Evolutionary conservation across 176 grass and related monocot genomes (phyloP), one percentile per base, ranked within the genome.

Genomic region (Oryza punctata): DNA sequence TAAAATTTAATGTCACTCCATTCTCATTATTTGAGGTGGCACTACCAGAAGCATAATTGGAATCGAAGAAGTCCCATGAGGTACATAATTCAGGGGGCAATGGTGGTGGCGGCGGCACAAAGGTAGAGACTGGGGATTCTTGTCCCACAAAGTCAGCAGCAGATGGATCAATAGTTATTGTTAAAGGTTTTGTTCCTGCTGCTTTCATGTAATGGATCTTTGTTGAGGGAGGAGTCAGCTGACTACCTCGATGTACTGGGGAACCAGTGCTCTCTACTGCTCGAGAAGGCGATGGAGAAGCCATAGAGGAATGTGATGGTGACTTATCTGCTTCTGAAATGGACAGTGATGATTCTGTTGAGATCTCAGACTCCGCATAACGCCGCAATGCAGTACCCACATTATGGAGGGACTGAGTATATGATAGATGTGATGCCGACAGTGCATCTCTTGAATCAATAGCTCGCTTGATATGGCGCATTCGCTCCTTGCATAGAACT

Each of bases 41-140:
- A 27, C 29, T 45, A 24, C 80, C 81, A 43, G 77, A 24, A 15
- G 57, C 78, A 70, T 90, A 87, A 24, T 43, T 79, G 18, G 91
- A 82, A 78, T 97, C 93, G 60, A 94, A 99, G 78, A 95, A 99
- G 84, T 99, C 87, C 96, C 96, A 99, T 3, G 88, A 84, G 13
- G 86, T 41, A 69, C 37, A 70, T 7, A 83, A 70, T 66, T 91
- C 91, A 1, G 79, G 84, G 25, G 89, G 81, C 33, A 85, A 46
- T 38, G 85, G 67, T 60, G 87, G 82, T 0, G 87, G 85, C 0
- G 86, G 92, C 3, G 86, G 88, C 19, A 85, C 76, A 61, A 88
- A 92, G 54, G 76, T 26, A 2, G 84, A 90, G 60, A 90, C 75
- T 0, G 81, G 90, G 16, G 93, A 90, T 27, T 88, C 93, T 13